phyloP scores from a whole-genome alignment of 768 basidiomycete genomes.

The Phaffia tasmanica region DNA sequence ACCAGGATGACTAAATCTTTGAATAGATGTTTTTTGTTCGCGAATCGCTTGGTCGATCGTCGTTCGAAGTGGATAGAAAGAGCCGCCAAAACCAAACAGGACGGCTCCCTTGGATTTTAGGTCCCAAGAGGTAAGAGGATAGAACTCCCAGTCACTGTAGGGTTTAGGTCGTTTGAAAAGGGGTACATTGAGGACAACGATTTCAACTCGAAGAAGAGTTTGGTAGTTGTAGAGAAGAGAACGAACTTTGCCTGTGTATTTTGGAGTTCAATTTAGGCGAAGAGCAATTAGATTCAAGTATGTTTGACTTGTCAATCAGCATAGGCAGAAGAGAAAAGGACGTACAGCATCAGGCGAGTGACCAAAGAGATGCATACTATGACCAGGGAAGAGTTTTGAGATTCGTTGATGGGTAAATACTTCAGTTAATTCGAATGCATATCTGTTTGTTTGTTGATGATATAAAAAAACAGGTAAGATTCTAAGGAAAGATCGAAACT shows the following conservation, averaged over 20 bases:
- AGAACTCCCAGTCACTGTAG: conserved; percentile 21
- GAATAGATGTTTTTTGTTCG: conserved; percentile 5
- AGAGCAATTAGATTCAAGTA: not conserved
- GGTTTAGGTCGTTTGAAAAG: too few relatives aligned
- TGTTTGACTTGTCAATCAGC: not conserved
- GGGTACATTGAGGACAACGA: not conserved
- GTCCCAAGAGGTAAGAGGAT: conserved; percentile 16
- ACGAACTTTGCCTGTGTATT: too few relatives aligned
- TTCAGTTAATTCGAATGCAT: conserved; percentile 24
- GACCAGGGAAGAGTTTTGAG: conserved; percentile 16
- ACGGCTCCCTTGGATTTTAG: conserved; percentile 19
- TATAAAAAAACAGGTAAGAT: not conserved
- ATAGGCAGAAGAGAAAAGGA: not conserved
- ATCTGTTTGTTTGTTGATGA: not conserved
- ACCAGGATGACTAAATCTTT: conserved; percentile 20
- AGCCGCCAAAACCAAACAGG: conserved; percentile 21
- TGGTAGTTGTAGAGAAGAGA: not conserved
- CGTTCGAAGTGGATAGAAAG: conserved; percentile 24
- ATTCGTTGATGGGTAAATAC: conserved; percentile 25
- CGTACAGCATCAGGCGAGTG: conserved; percentile 21
- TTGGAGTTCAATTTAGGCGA: not conserved
- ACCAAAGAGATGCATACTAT: conserved; percentile 23
- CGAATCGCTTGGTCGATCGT: conserved; percentile 10
- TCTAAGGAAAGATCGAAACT: not conserved
- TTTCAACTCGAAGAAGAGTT: not conserved